Conservation (phyloP, 306 rosid species). For the Parietaria judaica region DNA sequence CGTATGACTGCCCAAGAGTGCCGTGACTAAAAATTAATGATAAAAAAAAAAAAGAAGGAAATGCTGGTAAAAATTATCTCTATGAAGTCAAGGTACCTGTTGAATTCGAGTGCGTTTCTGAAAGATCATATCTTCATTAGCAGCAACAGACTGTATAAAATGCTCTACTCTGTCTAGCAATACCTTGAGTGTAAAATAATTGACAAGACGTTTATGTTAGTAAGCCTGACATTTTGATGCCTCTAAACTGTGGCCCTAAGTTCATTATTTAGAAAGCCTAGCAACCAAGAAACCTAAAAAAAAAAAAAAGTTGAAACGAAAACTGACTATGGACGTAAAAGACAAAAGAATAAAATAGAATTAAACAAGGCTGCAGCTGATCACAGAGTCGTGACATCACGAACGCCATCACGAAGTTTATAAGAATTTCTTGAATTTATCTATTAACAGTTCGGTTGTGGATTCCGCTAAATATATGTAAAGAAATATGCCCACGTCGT, state of each 20-base stretch:
- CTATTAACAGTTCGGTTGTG: too few species aligned
- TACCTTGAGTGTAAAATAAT: slow-evolving; percentile 43
- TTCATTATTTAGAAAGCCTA: slow-evolving; percentile 8
- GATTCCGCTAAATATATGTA: too few species aligned
- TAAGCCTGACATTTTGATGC: slow-evolving; percentile 15
- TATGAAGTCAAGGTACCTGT: slow-evolving; percentile 45
- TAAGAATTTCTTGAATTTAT: too few species aligned
- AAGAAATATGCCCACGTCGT: too few species aligned
- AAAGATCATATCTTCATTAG: slow-evolving; percentile 79
- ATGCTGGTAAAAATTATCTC: neutral
- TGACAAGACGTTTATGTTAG: slow-evolving; percentile 10
- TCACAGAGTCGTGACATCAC: neutral
- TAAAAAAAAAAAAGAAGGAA: slow-evolving; percentile 11
- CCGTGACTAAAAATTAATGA: slow-evolving; percentile 14
- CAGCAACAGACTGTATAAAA: slow-evolving; percentile 72
- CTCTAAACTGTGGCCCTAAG: slow-evolving; percentile 12
- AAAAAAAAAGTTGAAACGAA: neutral
- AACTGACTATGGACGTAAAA: neutral
- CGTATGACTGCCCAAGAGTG: slow-evolving; percentile 43
- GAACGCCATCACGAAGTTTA: neutral
- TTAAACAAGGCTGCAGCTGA: neutral
- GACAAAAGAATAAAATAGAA: neutral
- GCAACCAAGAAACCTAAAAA: slow-evolving; percentile 10
- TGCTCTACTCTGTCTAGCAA: slow-evolving; percentile 75
- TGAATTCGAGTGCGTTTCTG: slow-evolving; percentile 87